Conservation (phyloP, 371 early-diverging fungal species). For the Actinomortierella wolfii region DNA sequence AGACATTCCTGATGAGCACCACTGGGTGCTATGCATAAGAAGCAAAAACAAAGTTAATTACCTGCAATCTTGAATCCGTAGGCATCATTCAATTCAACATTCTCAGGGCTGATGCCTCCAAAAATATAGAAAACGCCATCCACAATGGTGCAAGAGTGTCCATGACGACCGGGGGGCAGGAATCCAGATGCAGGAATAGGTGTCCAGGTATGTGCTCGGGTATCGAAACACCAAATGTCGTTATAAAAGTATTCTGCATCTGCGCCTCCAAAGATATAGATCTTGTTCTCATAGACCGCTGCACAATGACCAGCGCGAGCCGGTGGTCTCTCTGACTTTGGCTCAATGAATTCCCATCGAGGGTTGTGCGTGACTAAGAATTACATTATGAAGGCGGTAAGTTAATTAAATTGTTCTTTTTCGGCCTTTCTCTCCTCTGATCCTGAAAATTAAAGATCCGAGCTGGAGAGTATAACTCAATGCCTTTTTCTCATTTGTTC, state of each 20-base stretch:
- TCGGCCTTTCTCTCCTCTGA: no score
- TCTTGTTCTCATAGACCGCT: constrained; percentile 57
- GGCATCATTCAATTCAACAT: constrained; percentile 68
- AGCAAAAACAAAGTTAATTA: constrained; percentile 26
- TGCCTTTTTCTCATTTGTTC: no score
- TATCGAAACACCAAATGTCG: constrained; percentile 78
- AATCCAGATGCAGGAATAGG: constrained; percentile 68
- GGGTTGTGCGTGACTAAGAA: constrained; percentile 48
- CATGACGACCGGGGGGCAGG: constrained; percentile 69
- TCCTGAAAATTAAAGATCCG: no score
- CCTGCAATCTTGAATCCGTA: constrained; percentile 74
- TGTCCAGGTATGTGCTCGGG: constrained; percentile 64
- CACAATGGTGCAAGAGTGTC: constrained; percentile 67
- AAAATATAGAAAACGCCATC: constrained; percentile 77
- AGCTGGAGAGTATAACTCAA: no score
- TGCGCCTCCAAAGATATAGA: constrained; percentile 79
- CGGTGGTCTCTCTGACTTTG: constrained; percentile 60
- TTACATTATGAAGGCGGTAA: not conserved
- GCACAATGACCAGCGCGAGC: constrained; percentile 64
- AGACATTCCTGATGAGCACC: no score
- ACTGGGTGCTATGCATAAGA: not conserved
- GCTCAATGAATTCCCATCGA: constrained; percentile 58
- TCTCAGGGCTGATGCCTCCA: constrained; percentile 71
- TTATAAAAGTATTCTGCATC: constrained; percentile 71
- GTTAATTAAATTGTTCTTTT: not conserved